These are phyloP conservation scores for Penicillium canariense DNA, from an alignment of 495 filamentous ascomycete genomes.

Conservation along the genomic window DNA sequence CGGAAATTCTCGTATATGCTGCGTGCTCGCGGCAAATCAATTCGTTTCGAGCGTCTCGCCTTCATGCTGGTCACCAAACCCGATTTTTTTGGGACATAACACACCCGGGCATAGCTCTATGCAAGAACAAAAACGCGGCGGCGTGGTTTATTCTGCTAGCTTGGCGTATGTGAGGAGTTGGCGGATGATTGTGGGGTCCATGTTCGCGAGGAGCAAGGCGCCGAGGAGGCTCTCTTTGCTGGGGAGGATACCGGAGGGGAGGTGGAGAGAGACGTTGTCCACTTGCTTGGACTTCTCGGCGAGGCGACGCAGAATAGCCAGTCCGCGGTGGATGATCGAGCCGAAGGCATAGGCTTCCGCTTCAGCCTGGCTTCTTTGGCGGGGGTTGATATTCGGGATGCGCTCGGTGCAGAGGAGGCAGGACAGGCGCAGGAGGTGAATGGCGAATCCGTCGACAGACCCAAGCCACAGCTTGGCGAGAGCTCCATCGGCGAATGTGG, in stretches of 20 bases:
- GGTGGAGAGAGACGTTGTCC: conserved; percentile 41
- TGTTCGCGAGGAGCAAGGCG: conserved; percentile 61
- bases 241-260: conserved; percentile 66
- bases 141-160: conserved; percentile 48
- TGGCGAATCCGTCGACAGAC: conserved; percentile 80
- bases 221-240: conserved; percentile 67
- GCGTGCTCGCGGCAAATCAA: conserved; percentile 6
- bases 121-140: conserved; percentile 3
- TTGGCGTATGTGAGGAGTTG: conserved; percentile 71
- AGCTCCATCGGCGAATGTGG: conserved; percentile 65
- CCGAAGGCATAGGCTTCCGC: conserved; percentile 46
- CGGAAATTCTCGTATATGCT: conserved; percentile 26
- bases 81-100: neutral
- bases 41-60: conserved; percentile 3
- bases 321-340: conserved; percentile 65
- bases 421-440: conserved; percentile 70
- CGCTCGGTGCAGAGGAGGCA: conserved; percentile 64
- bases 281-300: conserved; percentile 69
- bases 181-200: conserved; percentile 60
- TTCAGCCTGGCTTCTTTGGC: conserved; percentile 39
- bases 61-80: neutral
- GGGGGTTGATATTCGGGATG: conserved; percentile 36
- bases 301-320: conserved; percentile 66
- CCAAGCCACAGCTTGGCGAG: conserved; percentile 82
- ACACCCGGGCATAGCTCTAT: neutral